phyloP scores from a whole-genome alignment of 192 early-diverging fungal species.

The Entomortierella lignicola region DNA sequence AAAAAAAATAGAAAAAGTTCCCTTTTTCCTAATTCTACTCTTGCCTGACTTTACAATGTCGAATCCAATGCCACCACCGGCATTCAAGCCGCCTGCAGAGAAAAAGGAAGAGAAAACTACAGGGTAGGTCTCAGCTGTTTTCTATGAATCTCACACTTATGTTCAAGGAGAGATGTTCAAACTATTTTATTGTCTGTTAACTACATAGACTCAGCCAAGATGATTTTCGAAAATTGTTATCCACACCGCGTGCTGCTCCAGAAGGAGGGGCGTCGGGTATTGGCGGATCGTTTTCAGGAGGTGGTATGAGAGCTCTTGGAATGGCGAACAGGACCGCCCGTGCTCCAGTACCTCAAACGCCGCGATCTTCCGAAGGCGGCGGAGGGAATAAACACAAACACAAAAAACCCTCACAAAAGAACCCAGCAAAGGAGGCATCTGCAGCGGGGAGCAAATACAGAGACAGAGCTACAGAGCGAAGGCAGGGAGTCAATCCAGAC shows the following conservation, averaged over 20 bases:
- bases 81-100: constrained; percentile 41
- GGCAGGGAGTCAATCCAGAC: constrained; percentile 75
- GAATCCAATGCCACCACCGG: constrained; percentile 52
- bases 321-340: constrained; percentile 55
- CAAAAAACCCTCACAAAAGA: constrained; percentile 35
- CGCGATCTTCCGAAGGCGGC: constrained; percentile 18
- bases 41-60: constrained; percentile 26
- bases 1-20: too few species aligned
- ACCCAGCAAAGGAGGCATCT: constrained; percentile 28
- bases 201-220: constrained; percentile 73
- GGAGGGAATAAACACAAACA: constrained; percentile 34
- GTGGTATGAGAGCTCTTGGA: constrained; percentile 50
- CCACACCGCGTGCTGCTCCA: constrained; percentile 71
- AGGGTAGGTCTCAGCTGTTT: constrained; percentile 7
- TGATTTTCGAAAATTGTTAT: constrained; percentile 81
- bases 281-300: constrained; percentile 59
- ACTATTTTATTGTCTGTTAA: too few species aligned
- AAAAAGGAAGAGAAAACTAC: constrained; percentile 34
- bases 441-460: constrained; percentile 70
- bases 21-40: not conserved
- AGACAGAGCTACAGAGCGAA: constrained; percentile 92
- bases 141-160: not conserved
- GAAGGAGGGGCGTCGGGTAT: constrained; percentile 40
- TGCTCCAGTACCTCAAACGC: constrained; percentile 25
- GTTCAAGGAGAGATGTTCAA: too few species aligned